phyloP scores from a whole-genome alignment of 1,284 basidiomycete genomes.

The Ustilago tritici region DNA sequence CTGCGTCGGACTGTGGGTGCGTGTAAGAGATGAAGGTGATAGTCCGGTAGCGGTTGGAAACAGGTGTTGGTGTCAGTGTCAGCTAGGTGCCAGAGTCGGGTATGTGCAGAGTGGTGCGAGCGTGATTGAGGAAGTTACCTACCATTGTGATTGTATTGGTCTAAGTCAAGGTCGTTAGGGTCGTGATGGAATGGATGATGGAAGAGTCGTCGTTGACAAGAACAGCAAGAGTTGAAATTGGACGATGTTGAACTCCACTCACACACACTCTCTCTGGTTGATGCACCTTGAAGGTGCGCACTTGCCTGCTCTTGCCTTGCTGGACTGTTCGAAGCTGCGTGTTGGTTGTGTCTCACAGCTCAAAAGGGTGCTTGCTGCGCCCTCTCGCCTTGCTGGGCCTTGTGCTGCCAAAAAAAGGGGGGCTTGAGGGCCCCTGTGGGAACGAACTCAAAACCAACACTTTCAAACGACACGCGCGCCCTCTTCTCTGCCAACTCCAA shows the following conservation, averaged over 20 bases:
- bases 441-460: not conserved
- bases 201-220: conserved; percentile 2
- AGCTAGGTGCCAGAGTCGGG: not conserved
- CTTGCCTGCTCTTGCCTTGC: not conserved
- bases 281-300: not conserved
- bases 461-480: conserved; percentile 5
- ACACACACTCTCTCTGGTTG: no score
- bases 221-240: not conserved
- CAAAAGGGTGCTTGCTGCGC: not conserved
- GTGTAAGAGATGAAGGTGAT: not conserved
- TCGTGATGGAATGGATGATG: not conserved
- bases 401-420: not conserved
- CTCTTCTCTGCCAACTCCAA: not conserved
- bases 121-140: not conserved
- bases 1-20: conserved; percentile 57
- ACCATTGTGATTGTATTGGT: conserved; percentile 16
- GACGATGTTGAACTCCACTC: conserved; percentile 14
- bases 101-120: no score
- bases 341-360: conserved; percentile 6
- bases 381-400: not conserved
- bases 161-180: not conserved
- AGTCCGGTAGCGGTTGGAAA: not conserved
- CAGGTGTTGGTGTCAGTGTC: not conserved
- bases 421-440: conserved; percentile 2
- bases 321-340: conserved; percentile 3